Evolutionary conservation across 2,329 filamentous ascomycete species (phyloP).

Genomic region (Thelonectria blattea): DNA sequence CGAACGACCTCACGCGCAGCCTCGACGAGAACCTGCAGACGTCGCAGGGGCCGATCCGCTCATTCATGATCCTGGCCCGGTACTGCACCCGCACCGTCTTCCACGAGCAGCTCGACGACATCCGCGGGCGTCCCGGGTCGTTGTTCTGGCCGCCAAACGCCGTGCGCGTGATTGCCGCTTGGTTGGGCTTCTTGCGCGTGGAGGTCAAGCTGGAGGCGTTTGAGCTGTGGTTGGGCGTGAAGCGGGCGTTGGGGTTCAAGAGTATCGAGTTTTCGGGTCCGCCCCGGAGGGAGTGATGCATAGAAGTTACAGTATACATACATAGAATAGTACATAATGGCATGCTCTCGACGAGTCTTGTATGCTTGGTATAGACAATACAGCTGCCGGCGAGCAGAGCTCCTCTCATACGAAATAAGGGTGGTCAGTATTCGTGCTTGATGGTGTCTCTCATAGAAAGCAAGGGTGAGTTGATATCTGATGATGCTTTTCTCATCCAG

Average conservation of each 20-base stretch:
- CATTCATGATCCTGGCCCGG: slow-evolving; percentile 70
- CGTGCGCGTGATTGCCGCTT: slow-evolving; percentile 60
- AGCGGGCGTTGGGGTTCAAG: slow-evolving; percentile 52
- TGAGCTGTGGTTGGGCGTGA: slow-evolving; percentile 65
- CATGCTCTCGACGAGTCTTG: background rate
- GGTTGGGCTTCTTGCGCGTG: slow-evolving; percentile 63
- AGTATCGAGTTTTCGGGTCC: slow-evolving; percentile 36
- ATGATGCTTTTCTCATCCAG: too few species aligned
- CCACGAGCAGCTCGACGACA: slow-evolving; percentile 66
- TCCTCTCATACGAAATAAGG: background rate
- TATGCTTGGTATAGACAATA: too few species aligned
- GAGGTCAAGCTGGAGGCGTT: slow-evolving; percentile 68
- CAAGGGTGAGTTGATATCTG: too few species aligned
- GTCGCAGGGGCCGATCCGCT: slow-evolving; percentile 67
- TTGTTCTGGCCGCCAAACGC: slow-evolving; percentile 65
- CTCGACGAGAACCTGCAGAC: slow-evolving; percentile 91
- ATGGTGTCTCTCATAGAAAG: too few species aligned
- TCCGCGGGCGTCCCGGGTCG: slow-evolving; percentile 55
- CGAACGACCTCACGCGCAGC: slow-evolving; percentile 92
- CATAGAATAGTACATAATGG: slow-evolving; percentile 33
- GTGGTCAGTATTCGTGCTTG: too few species aligned
- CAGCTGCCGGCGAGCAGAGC: background rate
- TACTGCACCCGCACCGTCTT: slow-evolving; percentile 73
- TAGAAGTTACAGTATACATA: slow-evolving; percentile 21
- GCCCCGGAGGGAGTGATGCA: slow-evolving; percentile 29